Evolutionary conservation across 108 stramenopile genomes (phyloP).

Genomic region (Skeletonema marinoi): DNA sequence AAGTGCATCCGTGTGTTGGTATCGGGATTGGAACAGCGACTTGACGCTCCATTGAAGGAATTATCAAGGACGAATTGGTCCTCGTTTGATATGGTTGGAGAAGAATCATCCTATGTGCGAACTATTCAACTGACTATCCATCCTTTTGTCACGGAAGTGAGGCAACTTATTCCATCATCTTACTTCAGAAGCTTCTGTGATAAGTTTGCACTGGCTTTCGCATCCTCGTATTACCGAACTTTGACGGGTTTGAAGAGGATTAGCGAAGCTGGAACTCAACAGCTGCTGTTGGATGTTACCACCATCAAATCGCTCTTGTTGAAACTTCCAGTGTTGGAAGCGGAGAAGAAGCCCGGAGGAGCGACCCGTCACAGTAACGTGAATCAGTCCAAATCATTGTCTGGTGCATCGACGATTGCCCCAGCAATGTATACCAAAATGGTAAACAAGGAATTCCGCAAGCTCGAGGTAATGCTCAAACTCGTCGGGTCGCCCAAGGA

Average conservation of each 20-base stretch:
- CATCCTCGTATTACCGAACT: constrained; percentile 69
- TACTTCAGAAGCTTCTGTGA: constrained; percentile 96
- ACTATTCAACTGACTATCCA: constrained; percentile 80
- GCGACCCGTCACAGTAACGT: constrained; percentile 10
- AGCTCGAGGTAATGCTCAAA: constrained; percentile 96
- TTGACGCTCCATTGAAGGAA: constrained; percentile 78
- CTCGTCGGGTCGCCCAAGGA: constrained; percentile 92
- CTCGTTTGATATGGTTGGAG: constrained; percentile 86
- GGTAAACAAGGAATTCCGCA: constrained; percentile 91
- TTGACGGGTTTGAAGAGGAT: constrained; percentile 85
- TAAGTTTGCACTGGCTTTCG: constrained; percentile 91
- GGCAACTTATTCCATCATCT: constrained; percentile 66
- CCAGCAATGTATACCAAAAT: constrained; percentile 94
- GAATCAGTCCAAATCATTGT: constrained; percentile 37
- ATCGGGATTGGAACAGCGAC: constrained; percentile 77
- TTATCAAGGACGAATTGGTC: constrained; percentile 87
- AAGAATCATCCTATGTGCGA: constrained; percentile 93
- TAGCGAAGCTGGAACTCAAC: constrained; percentile 94
- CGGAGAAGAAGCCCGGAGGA: constrained; percentile 32
- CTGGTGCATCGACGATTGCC: constrained; percentile 68
- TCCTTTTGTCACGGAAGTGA: constrained; percentile 72
- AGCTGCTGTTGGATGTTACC: constrained; percentile 97
- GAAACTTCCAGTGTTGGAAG: constrained; percentile 79
- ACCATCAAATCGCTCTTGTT: constrained; percentile 93
- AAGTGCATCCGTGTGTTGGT: constrained; percentile 90